These are phyloP conservation scores for Microascus cirrosus DNA, from an alignment of 2,329 filamentous ascomycete genomes.

Conservation along the genomic window DNA sequence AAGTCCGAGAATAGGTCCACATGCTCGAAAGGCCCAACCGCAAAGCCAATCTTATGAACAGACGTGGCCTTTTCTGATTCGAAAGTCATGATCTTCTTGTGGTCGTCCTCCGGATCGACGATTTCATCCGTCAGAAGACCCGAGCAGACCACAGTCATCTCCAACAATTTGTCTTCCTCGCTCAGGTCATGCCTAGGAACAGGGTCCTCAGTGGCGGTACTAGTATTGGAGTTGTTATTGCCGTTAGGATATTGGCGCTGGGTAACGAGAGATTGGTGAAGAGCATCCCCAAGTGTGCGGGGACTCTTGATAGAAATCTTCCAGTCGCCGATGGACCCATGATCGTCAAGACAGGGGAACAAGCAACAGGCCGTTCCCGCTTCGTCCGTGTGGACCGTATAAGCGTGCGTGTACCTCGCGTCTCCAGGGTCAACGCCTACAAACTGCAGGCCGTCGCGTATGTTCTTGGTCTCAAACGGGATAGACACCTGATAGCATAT, in stretches of 20 bases:
- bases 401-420: slow-evolving; percentile 78
- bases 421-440: slow-evolving; percentile 75
- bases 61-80: slow-evolving; percentile 63
- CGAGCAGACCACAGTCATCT: slow-evolving; percentile 84
- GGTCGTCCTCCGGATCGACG: slow-evolving; percentile 62
- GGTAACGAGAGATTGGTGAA: slow-evolving; percentile 34
- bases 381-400: slow-evolving; percentile 70
- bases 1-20: slow-evolving; percentile 78
- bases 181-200: slow-evolving; percentile 30
- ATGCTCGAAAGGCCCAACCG: slow-evolving; percentile 88
- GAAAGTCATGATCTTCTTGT: slow-evolving; percentile 83
- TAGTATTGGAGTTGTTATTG: slow-evolving; percentile 12
- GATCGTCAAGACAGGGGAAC: slow-evolving; percentile 89
- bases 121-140: slow-evolving; percentile 80
- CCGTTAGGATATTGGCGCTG: slow-evolving; percentile 15
- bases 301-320: slow-evolving; percentile 80
- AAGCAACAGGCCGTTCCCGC: slow-evolving; percentile 74
- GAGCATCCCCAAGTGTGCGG: slow-evolving; percentile 71
- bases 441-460: slow-evolving; percentile 84
- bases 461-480: slow-evolving; percentile 64
- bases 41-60: slow-evolving; percentile 85
- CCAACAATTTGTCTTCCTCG: slow-evolving; percentile 76
- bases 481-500: slow-evolving; percentile 44
- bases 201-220: slow-evolving; percentile 21
- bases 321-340: slow-evolving; percentile 72